Conservation (phyloP, 352 stramenopile genomes). For the Thraustotheca clavata region DNA sequence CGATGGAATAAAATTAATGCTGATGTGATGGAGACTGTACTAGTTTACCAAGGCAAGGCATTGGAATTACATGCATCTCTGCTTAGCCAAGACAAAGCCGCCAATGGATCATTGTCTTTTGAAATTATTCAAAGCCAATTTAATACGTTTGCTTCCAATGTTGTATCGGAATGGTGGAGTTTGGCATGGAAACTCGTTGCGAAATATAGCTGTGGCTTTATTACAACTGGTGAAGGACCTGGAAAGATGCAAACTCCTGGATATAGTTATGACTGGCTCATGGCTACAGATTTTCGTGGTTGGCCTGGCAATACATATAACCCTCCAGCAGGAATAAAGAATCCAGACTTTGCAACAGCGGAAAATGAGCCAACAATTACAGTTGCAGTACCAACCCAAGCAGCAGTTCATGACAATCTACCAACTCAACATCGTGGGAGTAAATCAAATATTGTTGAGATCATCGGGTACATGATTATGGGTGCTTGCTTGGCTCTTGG, state of each 20-base stretch:
- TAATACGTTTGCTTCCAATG: conserved; percentile 46
- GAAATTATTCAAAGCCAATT: conserved; percentile 26
- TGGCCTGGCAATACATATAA: conserved; percentile 44
- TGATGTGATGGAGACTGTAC: conserved; percentile 37
- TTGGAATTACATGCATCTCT: conserved; percentile 18
- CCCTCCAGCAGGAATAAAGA: not conserved
- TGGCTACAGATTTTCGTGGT: conserved; percentile 42
- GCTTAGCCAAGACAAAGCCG: conserved; percentile 26
- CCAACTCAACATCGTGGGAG: not conserved
- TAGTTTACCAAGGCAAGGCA: conserved; percentile 28
- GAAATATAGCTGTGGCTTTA: conserved; percentile 67
- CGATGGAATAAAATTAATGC: conserved; percentile 61
- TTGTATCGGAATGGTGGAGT: conserved; percentile 52
- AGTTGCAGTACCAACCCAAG: not conserved
- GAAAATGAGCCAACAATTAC: not conserved
- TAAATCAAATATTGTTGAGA: conserved; percentile 9
- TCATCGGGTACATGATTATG: conserved; percentile 20
- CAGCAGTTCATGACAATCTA: not conserved
- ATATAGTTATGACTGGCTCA: conserved; percentile 56
- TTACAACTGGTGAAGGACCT: conserved; percentile 50
- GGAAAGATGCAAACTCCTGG: conserved; percentile 38
- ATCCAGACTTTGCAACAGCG: no score
- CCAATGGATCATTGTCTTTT: conserved; percentile 25
- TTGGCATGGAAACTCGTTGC: conserved; percentile 54
- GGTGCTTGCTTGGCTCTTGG: conserved; percentile 9